Conservation (phyloP, 768 basidiomycete genomes). For the Suillus tomentosus region DNA sequence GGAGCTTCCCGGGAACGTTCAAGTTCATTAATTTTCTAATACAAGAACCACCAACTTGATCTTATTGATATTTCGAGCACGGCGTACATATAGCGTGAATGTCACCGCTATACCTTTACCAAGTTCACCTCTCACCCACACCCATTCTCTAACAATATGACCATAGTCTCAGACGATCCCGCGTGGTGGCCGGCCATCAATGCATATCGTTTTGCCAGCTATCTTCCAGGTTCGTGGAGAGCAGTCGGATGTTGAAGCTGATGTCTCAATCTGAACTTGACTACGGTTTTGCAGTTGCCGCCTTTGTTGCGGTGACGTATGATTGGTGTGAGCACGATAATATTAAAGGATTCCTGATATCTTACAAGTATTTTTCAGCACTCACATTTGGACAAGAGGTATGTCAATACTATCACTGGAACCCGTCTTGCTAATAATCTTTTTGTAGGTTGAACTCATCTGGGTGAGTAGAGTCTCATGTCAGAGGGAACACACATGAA, state of each 20-base stretch:
- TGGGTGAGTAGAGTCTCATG: background rate
- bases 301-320: background rate
- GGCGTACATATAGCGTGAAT: background rate
- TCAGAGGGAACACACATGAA: background rate
- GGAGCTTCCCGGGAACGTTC: too few species aligned
- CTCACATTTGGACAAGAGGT: background rate
- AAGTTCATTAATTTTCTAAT: too few species aligned
- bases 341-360: background rate
- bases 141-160: background rate
- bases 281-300: background rate
- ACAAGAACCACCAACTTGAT: too few species aligned
- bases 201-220: background rate
- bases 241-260: background rate
- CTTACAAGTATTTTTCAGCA: background rate
- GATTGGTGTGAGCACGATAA: background rate
- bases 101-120: background rate
- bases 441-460: background rate
- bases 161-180: background rate
- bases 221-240: background rate
- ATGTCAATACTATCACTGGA: background rate
- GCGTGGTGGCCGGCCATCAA: background rate
- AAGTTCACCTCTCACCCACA: background rate
- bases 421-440: background rate
- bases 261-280: background rate
- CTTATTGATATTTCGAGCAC: background rate